Base-by-base conservation (phyloP, 2,329 filamentous ascomycete species). In the Lecanoromycetidae sp. region DNA sequence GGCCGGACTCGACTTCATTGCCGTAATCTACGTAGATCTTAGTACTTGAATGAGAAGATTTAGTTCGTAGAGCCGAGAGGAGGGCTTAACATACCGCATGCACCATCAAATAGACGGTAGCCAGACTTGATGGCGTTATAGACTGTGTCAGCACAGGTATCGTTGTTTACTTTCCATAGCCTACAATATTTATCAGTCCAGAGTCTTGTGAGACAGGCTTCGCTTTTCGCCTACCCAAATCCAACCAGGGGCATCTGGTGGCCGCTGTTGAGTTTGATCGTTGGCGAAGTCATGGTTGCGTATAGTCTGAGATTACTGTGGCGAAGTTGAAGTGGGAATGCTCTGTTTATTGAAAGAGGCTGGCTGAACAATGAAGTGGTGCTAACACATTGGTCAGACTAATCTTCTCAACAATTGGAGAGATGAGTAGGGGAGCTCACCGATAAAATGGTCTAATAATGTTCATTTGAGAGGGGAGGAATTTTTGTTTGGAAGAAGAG, bases 111-210 rank as follows among this genome's bases (percentile, higher is more conserved):
- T 29, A 76, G 66, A 54, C 75, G 68, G 63, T 79, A 79, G 37
- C 76, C 76, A 23, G 70, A 66, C 62, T 77, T 77, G 61, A 79
- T 78, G 52, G 71, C 72, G 53, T 87, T 80, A 72, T 90, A 90
- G 56, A 90, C 79, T 51, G 76, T 77, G 58, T 90, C 83, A 58
- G 84, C 79, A 60, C 76, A 80, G 46, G 77, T 79, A 45, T 77
- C 75, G 56, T 82, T 83, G 63, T 78, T 77, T 55, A 91, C 82
- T 71, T 91, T 91, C 85, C 85, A 91, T 56, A 90, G 75, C 50
- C 67, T 54, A 22, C 3, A 33, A 13, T 20, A 13, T 27, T 4
- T 9, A 42, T 50, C 8, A 51, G 36, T 35, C n/a, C n/a, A n/a
- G n/a, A n/a, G n/a, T n/a, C n/a, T n/a, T n/a, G n/a, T n/a, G n/a